These are phyloP conservation scores for Elaeagnus macrophylla DNA, from an alignment of 306 rosid genomes.

Conservation along the genomic window DNA sequence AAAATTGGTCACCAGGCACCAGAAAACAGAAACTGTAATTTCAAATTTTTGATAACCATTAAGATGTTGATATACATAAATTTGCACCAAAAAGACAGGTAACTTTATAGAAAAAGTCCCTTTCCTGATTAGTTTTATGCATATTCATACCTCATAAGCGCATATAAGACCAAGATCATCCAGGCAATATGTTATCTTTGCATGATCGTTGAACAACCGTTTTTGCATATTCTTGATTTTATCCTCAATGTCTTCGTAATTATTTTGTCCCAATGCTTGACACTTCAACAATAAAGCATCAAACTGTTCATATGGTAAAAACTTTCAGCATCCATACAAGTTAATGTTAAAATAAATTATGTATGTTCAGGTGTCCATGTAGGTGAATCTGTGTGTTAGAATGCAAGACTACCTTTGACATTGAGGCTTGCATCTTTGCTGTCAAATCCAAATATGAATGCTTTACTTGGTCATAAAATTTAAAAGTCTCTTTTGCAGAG, in stretches of 20 bases:
- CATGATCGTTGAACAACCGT: constrained; percentile 46
- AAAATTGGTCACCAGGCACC: too few species aligned
- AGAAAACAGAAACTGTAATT: too few species aligned
- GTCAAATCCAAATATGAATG: constrained; percentile 42
- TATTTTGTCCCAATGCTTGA: constrained; percentile 28
- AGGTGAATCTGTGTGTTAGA: constrained; percentile 6
- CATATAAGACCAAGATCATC: constrained; percentile 79
- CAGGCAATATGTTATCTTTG: constrained; percentile 59
- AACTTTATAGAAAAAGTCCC: too few species aligned
- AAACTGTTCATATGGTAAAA: constrained; percentile 42
- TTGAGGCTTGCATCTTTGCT: constrained; percentile 57
- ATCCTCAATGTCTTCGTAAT: constrained; percentile 36
- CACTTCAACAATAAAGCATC: constrained; percentile 38
- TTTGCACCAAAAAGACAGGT: too few species aligned
- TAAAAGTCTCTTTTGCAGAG: constrained; percentile 52
- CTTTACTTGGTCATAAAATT: constrained; percentile 47
- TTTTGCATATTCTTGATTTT: constrained; percentile 43
- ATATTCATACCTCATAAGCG: constrained; percentile 71
- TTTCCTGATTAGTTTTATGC: too few species aligned
- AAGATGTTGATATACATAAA: too few species aligned
- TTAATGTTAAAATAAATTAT: constrained; percentile 7
- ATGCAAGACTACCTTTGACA: constrained; percentile 51
- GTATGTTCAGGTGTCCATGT: background rate
- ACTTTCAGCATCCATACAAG: constrained; percentile 18
- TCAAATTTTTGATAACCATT: too few species aligned